A percentile compares a stretch with the other conserved stretches of the same genome.
These are phyloP conservation scores for Nepenthes alata DNA, from an alignment of 179 eudicot species.

Conservation along the genomic window DNA sequence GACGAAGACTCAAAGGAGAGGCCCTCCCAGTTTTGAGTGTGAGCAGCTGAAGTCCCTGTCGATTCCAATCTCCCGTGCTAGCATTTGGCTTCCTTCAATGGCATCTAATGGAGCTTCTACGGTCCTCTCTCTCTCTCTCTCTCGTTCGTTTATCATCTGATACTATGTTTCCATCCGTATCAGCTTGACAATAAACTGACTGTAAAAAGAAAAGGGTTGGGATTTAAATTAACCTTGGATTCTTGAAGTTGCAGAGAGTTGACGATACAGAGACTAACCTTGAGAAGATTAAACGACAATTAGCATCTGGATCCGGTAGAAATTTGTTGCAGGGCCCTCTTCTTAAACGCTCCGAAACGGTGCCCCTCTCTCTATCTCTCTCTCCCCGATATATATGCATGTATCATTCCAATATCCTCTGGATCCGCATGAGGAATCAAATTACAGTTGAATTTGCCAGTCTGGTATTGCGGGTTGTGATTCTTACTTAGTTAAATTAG, in stretches of 20 bases:
- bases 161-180: no score
- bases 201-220: background rate
- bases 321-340: conserved; percentile 86
- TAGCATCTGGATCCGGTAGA: conserved; percentile 75
- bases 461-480: no score
- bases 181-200: no score
- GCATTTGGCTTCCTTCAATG: conserved; percentile 15
- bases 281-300: conserved; percentile 86
- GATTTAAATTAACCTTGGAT: background rate
- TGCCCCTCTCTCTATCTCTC: conserved; percentile 11
- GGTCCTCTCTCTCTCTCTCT: conserved; percentile 15
- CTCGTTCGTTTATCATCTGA: background rate
- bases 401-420: no score
- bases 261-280: conserved; percentile 56
- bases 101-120: conserved; percentile 46
- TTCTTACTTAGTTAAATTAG: no score
- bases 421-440: no score
- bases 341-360: conserved; percentile 93
- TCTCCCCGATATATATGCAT: no score
- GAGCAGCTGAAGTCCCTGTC: background rate
- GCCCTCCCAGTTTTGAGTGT: no score
- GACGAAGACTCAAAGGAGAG: no score
- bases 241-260: conserved; percentile 29
- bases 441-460: no score
- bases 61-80: background rate